Evolutionary conservation across 768 basidiomycete species (phyloP).

Genomic region (Cystobasidium onofrii): DNA sequence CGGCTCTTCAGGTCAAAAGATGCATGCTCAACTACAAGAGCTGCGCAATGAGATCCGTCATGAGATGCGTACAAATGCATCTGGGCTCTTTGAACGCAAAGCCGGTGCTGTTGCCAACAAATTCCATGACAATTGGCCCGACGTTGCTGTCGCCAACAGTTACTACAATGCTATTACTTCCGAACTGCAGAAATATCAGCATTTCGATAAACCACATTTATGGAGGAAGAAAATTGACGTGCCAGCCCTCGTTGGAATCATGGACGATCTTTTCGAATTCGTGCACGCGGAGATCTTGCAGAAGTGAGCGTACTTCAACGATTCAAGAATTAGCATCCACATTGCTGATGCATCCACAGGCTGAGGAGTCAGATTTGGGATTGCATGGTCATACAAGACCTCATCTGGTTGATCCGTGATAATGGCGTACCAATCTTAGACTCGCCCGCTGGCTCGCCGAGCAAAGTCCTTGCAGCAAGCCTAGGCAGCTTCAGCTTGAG

Average conservation of each 20-base stretch:
- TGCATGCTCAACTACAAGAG: background rate
- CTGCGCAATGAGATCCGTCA: constrained; percentile 7
- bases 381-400: constrained; percentile 4
- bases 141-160: constrained; percentile 3
- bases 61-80: constrained; percentile 19
- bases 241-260: background rate
- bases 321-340: too few species aligned
- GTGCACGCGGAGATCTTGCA: constrained; percentile 18
- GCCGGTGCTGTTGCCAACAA: constrained; percentile 21
- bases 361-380: constrained; percentile 12
- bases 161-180: constrained; percentile 8
- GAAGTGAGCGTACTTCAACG: too few species aligned
- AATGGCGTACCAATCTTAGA: too few species aligned
- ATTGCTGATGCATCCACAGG: too few species aligned
- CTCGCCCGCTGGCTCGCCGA: background rate
- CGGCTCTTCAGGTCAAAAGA: background rate
- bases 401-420: constrained; percentile 1
- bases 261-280: constrained; percentile 21
- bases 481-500: background rate
- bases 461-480: constrained; percentile 5
- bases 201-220: constrained; percentile 6
- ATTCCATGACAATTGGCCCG: constrained; percentile 17
- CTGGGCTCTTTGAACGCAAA: background rate
- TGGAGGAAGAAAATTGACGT: constrained; percentile 3
- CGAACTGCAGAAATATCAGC: background rate